Evolutionary conservation across 129 eudicot genomes (phyloP), one percentile per base, ranked within the genome.

Genomic region (Calendula officinalis): DNA sequence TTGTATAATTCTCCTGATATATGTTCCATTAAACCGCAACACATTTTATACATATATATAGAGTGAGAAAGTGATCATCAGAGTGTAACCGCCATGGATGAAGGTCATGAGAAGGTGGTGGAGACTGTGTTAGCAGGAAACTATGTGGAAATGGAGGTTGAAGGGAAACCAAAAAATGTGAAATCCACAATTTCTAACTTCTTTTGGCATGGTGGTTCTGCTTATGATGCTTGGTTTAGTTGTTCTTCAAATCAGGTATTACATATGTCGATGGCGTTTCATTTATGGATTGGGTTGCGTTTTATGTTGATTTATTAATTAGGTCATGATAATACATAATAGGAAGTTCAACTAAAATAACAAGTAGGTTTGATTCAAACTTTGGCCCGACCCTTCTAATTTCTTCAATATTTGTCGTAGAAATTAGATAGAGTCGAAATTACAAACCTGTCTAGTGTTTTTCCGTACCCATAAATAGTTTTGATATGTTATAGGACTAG

Each of bases 131-230:
- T 92, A 27, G 91, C 73, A 43, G 98, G 96, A 48, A 92, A 79
- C 69, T 92, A 92, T 71, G 88, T 85, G 7, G 98, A 92, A 72
- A 92, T 92, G 96, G 98, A 92, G 69, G 78, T 74, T 43, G 95
- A 85, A 58, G 86, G 85, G 15, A 79, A 81, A 59, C 75, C 78
- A 3, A 77, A 58, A 41, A 74, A 75, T 68, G 48, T 83, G 47
- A 92, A 85, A 63, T 41, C 89, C 2, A 74, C 83, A 38, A 50
- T 92, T 12, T 92, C 89, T 2, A 83, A 81, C 38, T 61, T 92
- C 73, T 83, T 91, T 48, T 91, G 98, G 98, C 88, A 91, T 52
- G 98, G 98, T 75, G 98, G 98, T 16, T 91, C 98, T 36, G 84
- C 82, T 41, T 91, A 91, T 56, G 98, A 91, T 63, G 98, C 98